A percentile compares a stretch with the other conserved stretches of the same genome.
Conservation (phyloP, 441 rosid species). For the Euphorbia neoarborescens region DNA sequence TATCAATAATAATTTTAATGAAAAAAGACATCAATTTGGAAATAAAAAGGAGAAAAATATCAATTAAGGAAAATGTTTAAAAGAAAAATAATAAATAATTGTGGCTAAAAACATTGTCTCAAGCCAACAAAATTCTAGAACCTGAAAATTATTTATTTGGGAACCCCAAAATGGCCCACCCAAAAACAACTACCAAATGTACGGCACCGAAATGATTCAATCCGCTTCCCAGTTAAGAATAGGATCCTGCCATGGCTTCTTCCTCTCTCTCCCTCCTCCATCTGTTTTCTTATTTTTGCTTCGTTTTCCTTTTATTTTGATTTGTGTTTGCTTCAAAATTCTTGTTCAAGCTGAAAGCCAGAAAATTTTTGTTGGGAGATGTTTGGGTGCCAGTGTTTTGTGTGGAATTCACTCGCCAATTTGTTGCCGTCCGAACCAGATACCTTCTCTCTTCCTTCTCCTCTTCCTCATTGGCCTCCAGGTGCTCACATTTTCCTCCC, state of each 20-base stretch:
- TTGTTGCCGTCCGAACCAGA: conserved; percentile 30
- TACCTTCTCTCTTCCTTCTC: conserved; percentile 48
- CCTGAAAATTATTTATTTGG: neutral
- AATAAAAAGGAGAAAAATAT: neutral
- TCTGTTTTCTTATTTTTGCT: neutral
- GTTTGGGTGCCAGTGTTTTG: conserved; percentile 48
- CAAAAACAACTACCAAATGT: no score
- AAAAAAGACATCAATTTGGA: neutral
- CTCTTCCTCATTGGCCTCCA: conserved; percentile 59
- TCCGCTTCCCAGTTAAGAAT: no score
- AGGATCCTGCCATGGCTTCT: no score
- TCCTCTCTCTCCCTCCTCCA: no score
- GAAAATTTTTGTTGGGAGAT: conserved; percentile 12
- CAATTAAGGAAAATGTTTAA: neutral
- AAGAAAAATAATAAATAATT: neutral
- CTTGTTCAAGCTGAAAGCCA: neutral
- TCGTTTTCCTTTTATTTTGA: no score
- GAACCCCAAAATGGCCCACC: neutral
- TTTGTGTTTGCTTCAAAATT: neutral
- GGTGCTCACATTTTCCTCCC: conserved; percentile 29
- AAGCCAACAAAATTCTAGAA: neutral
- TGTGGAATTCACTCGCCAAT: conserved; percentile 27
- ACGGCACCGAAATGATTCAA: no score
- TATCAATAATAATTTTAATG: neutral
- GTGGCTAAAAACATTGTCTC: neutral